Base-by-base conservation (phyloP, 345 rosid genomes). In the Euphorbia lathyris region DNA sequence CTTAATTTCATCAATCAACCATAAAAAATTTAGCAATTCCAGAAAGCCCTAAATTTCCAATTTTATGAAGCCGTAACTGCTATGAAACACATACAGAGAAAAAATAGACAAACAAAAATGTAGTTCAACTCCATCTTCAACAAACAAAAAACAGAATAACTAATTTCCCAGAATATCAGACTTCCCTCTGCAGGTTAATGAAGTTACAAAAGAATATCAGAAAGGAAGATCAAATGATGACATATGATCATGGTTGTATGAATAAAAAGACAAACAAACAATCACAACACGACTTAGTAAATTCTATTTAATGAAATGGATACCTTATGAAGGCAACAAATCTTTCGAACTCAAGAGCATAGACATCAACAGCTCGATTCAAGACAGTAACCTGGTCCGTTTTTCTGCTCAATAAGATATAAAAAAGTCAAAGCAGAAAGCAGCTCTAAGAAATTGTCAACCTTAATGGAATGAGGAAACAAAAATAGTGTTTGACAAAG, bases 321-420 rank as follows among this genome's bases (percentile, higher is more conserved):
- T 83, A 91, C 98, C 98, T 86, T 64, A 90, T 80, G 77, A 91
- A 94, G 48, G 77, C 79, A 74, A 88, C 79, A 67, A 88, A 91
- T 82, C 93, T 91, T 83, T 80, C 89, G 75, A 91, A 87, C 85
- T 94, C 97, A 26, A 81, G 74, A 45, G 85, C 79, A 71, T 94
- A 91, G 65, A 88, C 79, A 61, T 81, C 77, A 78, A 83, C 85
- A 13, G 97, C 98, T 82, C 90, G 86, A 82, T 87, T 85, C 70
- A 94, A 50, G 53, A 85, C 75, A 78, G 86, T 80, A 74, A 87
- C 48, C 45, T 84, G 88, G 76, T 83, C 76, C 76, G 42, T 78
- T 69, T 76, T 80, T 81, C 97, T 94, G 85, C 74, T 69, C 51
- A 60, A 66, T 59, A 53, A 60, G 23, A 50, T 58, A 51, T 11